Evolutionary conservation across 805 yeast genomes (phyloP).

Genomic region (Tetrapisispora iriomotensis): DNA sequence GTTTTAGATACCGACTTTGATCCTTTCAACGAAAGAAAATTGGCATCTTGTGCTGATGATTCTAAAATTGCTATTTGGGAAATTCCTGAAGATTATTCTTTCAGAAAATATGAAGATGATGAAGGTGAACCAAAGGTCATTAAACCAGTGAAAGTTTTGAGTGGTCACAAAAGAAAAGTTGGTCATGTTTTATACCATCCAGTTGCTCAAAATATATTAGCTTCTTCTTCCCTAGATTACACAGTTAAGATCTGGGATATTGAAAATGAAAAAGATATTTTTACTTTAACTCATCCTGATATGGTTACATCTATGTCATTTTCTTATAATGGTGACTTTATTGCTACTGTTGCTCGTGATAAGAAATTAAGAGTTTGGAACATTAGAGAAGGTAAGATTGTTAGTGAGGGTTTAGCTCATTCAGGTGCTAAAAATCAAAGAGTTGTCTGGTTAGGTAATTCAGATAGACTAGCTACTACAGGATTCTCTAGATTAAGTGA

Average conservation of each 20-base stretch:
- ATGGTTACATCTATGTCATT: conserved; percentile 88
- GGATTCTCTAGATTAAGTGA: conserved; percentile 91
- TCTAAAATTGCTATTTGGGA: conserved; percentile 78
- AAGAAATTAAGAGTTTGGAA: conserved; percentile 89
- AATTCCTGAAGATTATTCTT: conserved; percentile 73
- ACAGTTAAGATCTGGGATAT: conserved; percentile 88
- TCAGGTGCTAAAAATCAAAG: conserved; percentile 87
- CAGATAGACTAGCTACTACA: conserved; percentile 79
- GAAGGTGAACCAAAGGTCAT: conserved; percentile 59
- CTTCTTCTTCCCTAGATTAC: conserved; percentile 85
- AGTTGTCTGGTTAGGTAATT: conserved; percentile 82
- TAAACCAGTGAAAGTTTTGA: conserved; percentile 54
- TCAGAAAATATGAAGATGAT: conserved; percentile 44
- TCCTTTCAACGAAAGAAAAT: conserved; percentile 69
- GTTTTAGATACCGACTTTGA: conserved; percentile 93
- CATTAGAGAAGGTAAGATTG: conserved; percentile 57
- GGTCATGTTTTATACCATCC: conserved; percentile 91
- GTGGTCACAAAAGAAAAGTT: conserved; percentile 89
- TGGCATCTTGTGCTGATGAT: conserved; percentile 77
- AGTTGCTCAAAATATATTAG: conserved; percentile 73
- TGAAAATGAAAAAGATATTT: conserved; percentile 57
- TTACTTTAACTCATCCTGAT: conserved; percentile 78
- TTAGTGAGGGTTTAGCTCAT: conserved; percentile 84
- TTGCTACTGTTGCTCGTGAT: conserved; percentile 89
- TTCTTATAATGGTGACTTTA: conserved; percentile 76